Conservation (phyloP, 2,329 filamentous ascomycete species). For the Fusarium sacchari region DNA sequence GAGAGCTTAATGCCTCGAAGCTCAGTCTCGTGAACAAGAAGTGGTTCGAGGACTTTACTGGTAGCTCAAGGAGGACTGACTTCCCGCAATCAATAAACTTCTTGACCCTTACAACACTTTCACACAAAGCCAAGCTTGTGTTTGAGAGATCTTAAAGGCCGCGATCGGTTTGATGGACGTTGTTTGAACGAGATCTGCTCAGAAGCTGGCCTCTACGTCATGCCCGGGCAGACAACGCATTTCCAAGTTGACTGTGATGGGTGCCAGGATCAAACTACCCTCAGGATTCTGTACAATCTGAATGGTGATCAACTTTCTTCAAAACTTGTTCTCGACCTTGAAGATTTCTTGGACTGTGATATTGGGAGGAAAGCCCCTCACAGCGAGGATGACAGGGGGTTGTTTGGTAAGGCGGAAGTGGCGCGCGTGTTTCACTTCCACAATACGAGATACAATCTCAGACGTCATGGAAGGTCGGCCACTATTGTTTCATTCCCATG, state of each 20-base stretch:
- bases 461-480: not conserved
- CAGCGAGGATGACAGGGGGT: slow-evolving; percentile 4
- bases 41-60: not conserved
- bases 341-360: slow-evolving; percentile 5
- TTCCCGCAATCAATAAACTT: too few species aligned
- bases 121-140: too few species aligned
- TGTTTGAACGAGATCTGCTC: too few species aligned
- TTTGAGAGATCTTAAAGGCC: too few species aligned
- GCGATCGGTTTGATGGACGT: too few species aligned
- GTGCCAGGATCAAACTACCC: not conserved
- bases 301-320: not conserved
- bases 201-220: too few species aligned
- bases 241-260: too few species aligned
- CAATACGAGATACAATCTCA: slow-evolving; percentile 6
- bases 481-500: not conserved
- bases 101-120: too few species aligned
- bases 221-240: too few species aligned
- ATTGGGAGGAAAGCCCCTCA: too few species aligned
- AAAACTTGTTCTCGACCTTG: not conserved
- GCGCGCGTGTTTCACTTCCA: not conserved
- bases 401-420: not conserved
- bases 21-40: slow-evolving; percentile 7
- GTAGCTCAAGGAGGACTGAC: not conserved
- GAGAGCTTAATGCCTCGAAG: slow-evolving; percentile 17
- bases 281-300: not conserved